Evolutionary conservation across 176 grass and related monocot genomes (phyloP).

Genomic region (Aegilops bicornis): DNA sequence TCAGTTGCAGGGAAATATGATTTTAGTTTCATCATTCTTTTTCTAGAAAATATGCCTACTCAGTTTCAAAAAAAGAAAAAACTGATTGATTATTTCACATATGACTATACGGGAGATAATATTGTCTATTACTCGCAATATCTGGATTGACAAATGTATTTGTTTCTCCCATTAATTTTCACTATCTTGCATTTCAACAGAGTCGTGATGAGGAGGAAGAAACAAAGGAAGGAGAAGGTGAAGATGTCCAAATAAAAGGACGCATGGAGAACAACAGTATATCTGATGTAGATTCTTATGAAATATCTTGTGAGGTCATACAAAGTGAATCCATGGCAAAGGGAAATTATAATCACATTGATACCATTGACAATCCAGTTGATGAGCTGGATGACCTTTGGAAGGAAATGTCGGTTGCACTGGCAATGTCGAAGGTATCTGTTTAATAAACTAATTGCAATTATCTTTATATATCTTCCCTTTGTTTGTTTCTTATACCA

Average conservation of each 20-base stretch:
- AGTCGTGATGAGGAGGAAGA: not conserved
- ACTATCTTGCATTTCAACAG: conserved; percentile 33
- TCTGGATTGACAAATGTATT: not conserved
- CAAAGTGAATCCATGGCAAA: not conserved
- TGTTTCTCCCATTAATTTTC: not conserved
- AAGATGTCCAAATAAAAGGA: conserved; percentile 8
- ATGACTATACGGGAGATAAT: not conserved
- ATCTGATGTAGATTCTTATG: conserved; percentile 11
- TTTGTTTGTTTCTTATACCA: conserved; percentile 24
- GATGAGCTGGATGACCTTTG: conserved; percentile 61
- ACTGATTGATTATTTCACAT: not conserved
- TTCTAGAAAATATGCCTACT: conserved; percentile 5
- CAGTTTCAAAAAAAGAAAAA: not conserved
- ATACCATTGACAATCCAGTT: not conserved
- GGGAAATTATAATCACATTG: not conserved
- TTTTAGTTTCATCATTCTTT: conserved; percentile 11
- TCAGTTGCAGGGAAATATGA: not conserved
- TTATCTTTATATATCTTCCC: not conserved
- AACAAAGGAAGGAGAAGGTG: not conserved
- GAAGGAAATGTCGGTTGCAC: conserved; percentile 66
- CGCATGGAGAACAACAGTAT: not conserved
- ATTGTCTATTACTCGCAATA: not conserved
- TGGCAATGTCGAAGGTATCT: conserved; percentile 62
- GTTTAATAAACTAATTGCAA: not conserved
- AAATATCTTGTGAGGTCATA: conserved; percentile 32